Evolutionary conservation across 257 asterid genomes (phyloP).

Genomic region (Solanum chmielewskii): DNA sequence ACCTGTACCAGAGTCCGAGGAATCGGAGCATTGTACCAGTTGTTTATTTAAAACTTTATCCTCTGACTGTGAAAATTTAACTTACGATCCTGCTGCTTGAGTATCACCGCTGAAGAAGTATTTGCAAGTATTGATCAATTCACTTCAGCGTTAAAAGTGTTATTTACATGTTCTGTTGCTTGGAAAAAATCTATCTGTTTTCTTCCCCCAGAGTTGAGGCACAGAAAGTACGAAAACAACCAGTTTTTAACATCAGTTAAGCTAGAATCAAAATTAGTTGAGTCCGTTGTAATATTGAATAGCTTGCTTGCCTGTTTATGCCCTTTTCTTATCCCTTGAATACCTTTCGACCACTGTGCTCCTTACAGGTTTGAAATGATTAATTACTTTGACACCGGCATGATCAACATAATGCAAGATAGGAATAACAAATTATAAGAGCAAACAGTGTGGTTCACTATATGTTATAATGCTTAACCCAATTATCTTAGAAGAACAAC

Average conservation of each 20-base stretch:
- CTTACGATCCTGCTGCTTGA: background rate
- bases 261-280: background rate
- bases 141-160: background rate
- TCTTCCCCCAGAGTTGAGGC: background rate
- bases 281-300: background rate
- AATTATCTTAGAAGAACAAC: background rate
- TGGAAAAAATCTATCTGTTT: background rate
- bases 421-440: background rate
- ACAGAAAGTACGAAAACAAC: background rate
- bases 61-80: background rate
- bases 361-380: background rate
- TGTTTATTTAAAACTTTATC: background rate
- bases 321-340: background rate
- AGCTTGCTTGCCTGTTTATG: background rate
- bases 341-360: background rate
- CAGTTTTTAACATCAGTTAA: background rate
- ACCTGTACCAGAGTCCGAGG: background rate
- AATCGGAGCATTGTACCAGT: background rate
- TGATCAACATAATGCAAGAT: background rate
- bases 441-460: background rate
- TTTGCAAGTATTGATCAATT: background rate
- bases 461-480: background rate
- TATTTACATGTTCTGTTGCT: background rate
- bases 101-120: background rate
- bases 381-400: background rate